These are phyloP conservation scores for Fusarium neocosmosporiellum DNA, from an alignment of 2,329 filamentous ascomycete genomes.

Conservation along the genomic window DNA sequence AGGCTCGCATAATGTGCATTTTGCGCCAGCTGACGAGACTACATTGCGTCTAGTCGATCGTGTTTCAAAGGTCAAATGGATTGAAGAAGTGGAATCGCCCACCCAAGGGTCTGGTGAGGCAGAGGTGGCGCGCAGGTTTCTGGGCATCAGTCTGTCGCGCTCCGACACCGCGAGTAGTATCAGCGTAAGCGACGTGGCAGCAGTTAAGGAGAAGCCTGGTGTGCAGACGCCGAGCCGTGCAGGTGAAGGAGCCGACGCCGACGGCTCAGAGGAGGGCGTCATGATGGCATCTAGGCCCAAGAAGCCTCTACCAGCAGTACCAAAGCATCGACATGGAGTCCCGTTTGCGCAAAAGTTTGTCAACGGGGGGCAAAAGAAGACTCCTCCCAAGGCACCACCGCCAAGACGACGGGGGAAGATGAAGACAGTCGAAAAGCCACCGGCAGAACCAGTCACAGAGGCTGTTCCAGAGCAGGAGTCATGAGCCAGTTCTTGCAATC, in stretches of 20 bases:
- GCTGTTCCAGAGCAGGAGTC: conserved; percentile 30
- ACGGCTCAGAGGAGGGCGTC: conserved; percentile 36
- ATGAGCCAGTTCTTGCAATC: not conserved
- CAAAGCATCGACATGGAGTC: conserved; percentile 66
- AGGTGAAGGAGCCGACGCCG: conserved; percentile 43
- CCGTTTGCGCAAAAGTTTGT: conserved; percentile 52
- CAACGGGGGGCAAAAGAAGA: conserved; percentile 52
- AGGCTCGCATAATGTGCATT: conserved; percentile 75
- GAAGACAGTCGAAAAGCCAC: conserved; percentile 48
- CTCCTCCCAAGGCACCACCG: conserved; percentile 59
- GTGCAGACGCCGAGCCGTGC: conserved; percentile 80
- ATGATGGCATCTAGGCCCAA: conserved; percentile 50
- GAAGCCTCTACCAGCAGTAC: conserved; percentile 65
- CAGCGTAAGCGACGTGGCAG: conserved; percentile 82
- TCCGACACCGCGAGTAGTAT: conserved; percentile 76
- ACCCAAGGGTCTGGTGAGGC: conserved; percentile 51
- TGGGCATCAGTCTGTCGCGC: conserved; percentile 78
- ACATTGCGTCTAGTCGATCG: conserved; percentile 81
- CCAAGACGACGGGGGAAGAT: conserved; percentile 59
- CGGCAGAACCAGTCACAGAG: conserved; percentile 44
- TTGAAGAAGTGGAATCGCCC: conserved; percentile 54
- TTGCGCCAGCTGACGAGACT: conserved; percentile 83
- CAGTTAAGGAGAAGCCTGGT: conserved; percentile 83
- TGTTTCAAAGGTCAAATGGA: conserved; percentile 79
- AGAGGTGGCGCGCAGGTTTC: conserved; percentile 66